Conservation (phyloP, 345 rosid species). For the Lenwebbia sp. region DNA sequence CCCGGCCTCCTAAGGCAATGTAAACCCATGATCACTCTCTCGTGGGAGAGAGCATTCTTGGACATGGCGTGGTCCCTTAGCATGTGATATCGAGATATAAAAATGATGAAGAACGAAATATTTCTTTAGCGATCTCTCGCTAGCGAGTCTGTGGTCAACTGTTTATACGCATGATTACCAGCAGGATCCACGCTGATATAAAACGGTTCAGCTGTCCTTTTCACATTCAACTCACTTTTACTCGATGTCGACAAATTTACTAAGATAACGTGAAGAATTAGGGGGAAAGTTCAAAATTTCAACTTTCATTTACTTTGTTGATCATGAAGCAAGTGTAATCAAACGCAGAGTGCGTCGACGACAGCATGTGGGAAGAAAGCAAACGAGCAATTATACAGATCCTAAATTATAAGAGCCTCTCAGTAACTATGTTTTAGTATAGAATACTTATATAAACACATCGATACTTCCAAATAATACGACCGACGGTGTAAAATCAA, state of each 20-base stretch:
- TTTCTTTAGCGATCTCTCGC: not conserved
- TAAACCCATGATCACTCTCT: slow-evolving; percentile 18
- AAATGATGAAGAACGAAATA: not conserved
- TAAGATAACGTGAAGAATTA: not conserved
- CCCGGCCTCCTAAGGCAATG: slow-evolving; percentile 15
- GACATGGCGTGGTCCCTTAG: slow-evolving; percentile 36
- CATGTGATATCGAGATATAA: not conserved
- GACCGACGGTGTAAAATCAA: not conserved
- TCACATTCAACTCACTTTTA: not conserved
- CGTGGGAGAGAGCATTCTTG: slow-evolving; percentile 31
- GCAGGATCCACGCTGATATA: not conserved
- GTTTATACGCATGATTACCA: not conserved
- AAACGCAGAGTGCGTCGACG: not conserved
- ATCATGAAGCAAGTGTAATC: not conserved
- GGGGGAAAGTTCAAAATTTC: not conserved
- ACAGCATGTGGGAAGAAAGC: not conserved
- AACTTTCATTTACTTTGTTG: not conserved
- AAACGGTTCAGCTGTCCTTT: not conserved
- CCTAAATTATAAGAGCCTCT: not conserved
- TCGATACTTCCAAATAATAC: not conserved
- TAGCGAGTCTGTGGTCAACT: not conserved
- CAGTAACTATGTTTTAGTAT: not conserved
- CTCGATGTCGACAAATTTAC: not conserved
- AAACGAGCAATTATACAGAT: not conserved
- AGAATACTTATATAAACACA: not conserved